Percentiles rank a stretch among this genome's conserved stretches.
Evolutionary conservation across 2,329 filamentous ascomycete genomes (phyloP).

Genomic region (Ambrosiella cleistominuta): DNA sequence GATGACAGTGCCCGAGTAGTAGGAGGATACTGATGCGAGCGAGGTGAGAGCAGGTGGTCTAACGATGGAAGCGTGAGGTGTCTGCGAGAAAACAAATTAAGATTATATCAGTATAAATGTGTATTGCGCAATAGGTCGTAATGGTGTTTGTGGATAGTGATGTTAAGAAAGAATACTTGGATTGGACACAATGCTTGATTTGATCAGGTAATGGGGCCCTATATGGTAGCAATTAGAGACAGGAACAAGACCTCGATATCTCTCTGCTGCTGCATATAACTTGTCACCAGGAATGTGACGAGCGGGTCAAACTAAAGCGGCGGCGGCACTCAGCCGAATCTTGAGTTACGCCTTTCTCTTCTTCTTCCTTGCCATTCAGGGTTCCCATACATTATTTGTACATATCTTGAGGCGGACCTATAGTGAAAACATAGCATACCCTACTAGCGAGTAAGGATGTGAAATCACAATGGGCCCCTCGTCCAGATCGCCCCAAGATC

Average conservation of each 20-base stretch:
- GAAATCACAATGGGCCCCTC: background rate
- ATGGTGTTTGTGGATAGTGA: background rate
- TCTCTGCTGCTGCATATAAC: background rate
- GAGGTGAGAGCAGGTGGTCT: background rate
- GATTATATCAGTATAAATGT: background rate
- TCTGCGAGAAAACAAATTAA: background rate
- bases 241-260: background rate
- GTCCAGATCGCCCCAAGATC: background rate
- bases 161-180: background rate
- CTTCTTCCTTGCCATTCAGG: background rate
- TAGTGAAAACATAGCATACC: background rate
- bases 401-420: background rate
- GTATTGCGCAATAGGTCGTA: background rate
- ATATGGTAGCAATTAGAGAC: background rate
- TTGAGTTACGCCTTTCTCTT: background rate
- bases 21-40: background rate
- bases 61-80: background rate
- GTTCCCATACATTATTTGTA: background rate
- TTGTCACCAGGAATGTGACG: background rate
- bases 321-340: background rate
- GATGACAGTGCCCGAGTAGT: background rate
- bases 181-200: background rate
- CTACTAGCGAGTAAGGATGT: background rate
- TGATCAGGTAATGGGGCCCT: background rate
- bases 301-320: background rate